phyloP scores from a whole-genome alignment of 495 filamentous ascomycete genomes.

The Aspergillus panamensis region DNA sequence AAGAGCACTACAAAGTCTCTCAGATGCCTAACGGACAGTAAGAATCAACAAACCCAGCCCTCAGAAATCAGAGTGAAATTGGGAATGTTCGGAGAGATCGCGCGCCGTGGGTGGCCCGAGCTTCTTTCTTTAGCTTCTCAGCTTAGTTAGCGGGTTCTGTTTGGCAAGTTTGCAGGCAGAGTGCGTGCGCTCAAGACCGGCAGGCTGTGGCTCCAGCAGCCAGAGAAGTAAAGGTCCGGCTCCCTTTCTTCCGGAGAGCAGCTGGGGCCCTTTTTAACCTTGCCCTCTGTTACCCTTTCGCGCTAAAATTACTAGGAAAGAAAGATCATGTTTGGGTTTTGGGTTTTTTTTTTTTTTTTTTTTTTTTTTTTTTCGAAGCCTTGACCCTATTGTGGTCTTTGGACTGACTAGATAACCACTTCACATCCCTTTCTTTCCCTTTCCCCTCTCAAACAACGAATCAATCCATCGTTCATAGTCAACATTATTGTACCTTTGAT shows the following conservation, averaged over 20 bases:
- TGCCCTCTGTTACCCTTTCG: conserved; percentile 15
- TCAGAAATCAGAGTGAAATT: neutral
- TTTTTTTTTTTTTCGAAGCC: conserved; percentile 22
- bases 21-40: neutral
- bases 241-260: conserved; percentile 19
- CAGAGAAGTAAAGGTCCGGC: conserved; percentile 19
- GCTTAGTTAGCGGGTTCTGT: conserved; percentile 2
- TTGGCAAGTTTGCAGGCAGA: neutral
- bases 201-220: conserved; percentile 22
- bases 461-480: neutral
- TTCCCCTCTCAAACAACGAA: neutral
- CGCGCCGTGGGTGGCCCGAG: conserved; percentile 20
- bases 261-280: conserved; percentile 27
- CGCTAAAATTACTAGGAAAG: conserved; percentile 20
- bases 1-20: neutral
- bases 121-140: conserved; percentile 3
- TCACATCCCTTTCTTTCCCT: neutral
- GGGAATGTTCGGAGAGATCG: conserved; percentile 12
- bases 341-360: conserved; percentile 29
- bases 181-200: conserved; percentile 24
- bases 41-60: neutral
- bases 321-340: conserved; percentile 21
- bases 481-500: too few species aligned
- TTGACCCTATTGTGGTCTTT: conserved; percentile 20
- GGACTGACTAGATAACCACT: neutral